Evolutionary conservation across 768 basidiomycete species (phyloP).

Genomic region (Cystobasidium ongulense): DNA sequence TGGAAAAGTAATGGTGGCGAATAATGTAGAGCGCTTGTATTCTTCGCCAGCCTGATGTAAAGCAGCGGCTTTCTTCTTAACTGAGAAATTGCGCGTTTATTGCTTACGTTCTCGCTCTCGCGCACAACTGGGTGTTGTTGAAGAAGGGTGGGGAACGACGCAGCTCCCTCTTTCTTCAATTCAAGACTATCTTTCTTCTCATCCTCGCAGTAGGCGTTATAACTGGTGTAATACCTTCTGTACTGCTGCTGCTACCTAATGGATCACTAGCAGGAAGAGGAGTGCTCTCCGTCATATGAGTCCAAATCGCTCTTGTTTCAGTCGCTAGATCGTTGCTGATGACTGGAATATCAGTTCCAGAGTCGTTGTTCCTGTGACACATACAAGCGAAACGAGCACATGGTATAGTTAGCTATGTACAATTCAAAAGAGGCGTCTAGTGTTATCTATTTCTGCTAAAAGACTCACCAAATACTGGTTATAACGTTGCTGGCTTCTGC

Average conservation of each 20-base stretch:
- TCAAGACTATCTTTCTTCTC: background rate
- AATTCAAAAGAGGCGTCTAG: too few relatives aligned
- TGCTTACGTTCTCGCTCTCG: too few relatives aligned
- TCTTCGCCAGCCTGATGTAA: too few relatives aligned
- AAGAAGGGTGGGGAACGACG: too few relatives aligned
- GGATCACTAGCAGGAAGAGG: slow-evolving; percentile 14
- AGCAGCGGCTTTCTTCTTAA: too few relatives aligned
- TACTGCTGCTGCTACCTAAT: background rate
- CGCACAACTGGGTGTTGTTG: too few relatives aligned
- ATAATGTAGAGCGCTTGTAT: too few relatives aligned
- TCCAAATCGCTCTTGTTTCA: slow-evolving; percentile 26
- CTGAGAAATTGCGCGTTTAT: too few relatives aligned
- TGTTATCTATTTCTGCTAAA: too few relatives aligned
- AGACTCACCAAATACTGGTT: slow-evolving; percentile 33
- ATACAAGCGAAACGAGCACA: background rate
- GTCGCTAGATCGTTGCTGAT: slow-evolving; percentile 32
- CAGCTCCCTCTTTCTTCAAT: background rate
- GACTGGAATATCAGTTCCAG: slow-evolving; percentile 32
- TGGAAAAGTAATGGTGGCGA: too few relatives aligned
- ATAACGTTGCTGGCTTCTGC: slow-evolving; percentile 32
- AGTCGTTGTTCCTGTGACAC: slow-evolving; percentile 34
- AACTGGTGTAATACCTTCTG: background rate
- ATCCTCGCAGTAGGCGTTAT: background rate
- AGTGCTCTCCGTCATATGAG: slow-evolving; percentile 10
- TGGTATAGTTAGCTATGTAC: background rate